These are phyloP conservation scores for Papiliotrema flavescens DNA, from an alignment of 1,284 basidiomycete species.

Conservation along the genomic window DNA sequence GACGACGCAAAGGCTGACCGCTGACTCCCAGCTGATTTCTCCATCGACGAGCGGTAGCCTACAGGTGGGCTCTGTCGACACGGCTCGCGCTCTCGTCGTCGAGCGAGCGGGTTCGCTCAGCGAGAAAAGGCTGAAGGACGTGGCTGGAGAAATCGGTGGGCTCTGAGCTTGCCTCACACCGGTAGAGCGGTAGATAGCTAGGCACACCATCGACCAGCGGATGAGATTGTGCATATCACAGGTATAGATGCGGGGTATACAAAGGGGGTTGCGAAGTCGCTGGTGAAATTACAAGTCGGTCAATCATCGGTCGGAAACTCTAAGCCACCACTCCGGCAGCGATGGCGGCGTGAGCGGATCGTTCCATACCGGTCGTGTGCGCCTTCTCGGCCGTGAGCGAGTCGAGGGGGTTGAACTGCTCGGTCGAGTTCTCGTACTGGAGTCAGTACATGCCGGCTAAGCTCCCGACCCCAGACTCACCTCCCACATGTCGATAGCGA, in stretches of 20 bases:
- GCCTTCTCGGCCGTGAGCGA: conserved; percentile 44
- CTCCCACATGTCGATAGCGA: conserved; percentile 98
- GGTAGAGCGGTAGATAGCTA: background rate
- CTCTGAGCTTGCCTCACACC: background rate
- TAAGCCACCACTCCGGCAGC: conserved; percentile 19
- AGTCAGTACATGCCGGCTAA: conserved; percentile 3
- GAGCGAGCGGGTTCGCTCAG: conserved; percentile 30
- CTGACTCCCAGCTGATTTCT: conserved; percentile 35
- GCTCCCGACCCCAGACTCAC: conserved; percentile 21
- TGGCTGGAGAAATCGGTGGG: conserved; percentile 39
- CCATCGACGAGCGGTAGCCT: conserved; percentile 37
- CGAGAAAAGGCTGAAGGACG: conserved; percentile 47
- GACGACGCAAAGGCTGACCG: background rate
- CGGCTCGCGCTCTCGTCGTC: conserved; percentile 32
- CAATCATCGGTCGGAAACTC: background rate
- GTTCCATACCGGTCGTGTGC: conserved; percentile 48
- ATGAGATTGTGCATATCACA: background rate
- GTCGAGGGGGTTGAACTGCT: conserved; percentile 80
- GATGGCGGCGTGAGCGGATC: conserved; percentile 40
- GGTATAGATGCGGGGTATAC: background rate
- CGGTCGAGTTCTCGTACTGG: conserved; percentile 78
- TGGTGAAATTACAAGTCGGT: background rate
- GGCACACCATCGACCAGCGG: background rate
- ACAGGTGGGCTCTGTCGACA: conserved; percentile 35
- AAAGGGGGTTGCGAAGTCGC: background rate